Conservation (phyloP, 2,329 filamentous ascomycete genomes). For the Diaporthe aspalathi region DNA sequence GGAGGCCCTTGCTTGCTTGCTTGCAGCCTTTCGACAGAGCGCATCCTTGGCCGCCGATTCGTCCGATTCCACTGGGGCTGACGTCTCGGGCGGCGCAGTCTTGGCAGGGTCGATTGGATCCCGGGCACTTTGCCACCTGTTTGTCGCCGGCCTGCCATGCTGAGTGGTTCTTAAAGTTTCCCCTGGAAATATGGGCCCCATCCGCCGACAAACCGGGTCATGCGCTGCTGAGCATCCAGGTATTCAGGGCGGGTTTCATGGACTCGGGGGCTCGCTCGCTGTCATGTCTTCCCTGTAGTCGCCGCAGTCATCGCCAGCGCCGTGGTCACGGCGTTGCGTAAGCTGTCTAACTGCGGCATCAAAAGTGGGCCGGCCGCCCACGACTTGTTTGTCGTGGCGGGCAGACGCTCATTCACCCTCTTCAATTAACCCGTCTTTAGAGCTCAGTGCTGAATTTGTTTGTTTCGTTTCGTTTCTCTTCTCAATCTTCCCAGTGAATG, state of each 20-base stretch:
- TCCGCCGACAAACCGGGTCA: not conserved
- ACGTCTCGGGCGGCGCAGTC: constrained; percentile 34
- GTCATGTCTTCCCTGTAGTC: not conserved
- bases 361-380: constrained; percentile 28
- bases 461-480: constrained; percentile 1
- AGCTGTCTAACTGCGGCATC: constrained; percentile 32
- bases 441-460: not conserved
- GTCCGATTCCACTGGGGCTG: constrained; percentile 25
- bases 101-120: constrained; percentile 31
- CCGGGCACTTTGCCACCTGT: not conserved
- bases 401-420: not conserved
- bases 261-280: constrained; percentile 4
- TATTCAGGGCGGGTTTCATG: not conserved
- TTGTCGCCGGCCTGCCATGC: constrained; percentile 1
- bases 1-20: not conserved
- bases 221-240: not conserved
- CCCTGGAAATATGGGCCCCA: not conserved
- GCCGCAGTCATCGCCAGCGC: constrained; percentile 11
- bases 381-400: not conserved
- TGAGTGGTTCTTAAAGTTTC: not conserved
- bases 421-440: not conserved
- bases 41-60: constrained; percentile 12
- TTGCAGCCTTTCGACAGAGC: not conserved
- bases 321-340: constrained; percentile 7
- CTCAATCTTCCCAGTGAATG: not conserved